Base-by-base conservation (phyloP, 164 flowering plant species). In the Aristolochia contorta region DNA sequence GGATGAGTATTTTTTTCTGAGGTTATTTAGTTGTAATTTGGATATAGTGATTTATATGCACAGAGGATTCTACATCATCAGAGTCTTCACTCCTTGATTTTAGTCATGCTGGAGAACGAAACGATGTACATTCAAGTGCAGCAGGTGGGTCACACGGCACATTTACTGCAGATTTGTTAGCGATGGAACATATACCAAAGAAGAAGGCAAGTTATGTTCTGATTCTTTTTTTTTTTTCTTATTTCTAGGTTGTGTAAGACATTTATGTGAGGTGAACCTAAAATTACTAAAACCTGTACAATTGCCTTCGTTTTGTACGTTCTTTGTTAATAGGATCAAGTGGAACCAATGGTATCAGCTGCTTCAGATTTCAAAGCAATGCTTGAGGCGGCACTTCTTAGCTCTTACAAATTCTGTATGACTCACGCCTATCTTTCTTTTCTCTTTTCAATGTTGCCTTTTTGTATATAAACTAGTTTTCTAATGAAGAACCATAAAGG, bases 371-470 rank as follows among this genome's bases (percentile, higher is more conserved):
- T 72, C 47, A 72, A 72, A 61, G 71, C 71, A 33, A 72, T 72
- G 75, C 75, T 72, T 64, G 75, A 72, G 66, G 75, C 75, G 10
- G 75, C 75, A 68, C 71, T 72, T 57, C 68, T 72, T 60, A 67
- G 66, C 32, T 68, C 75, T 37, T 68, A 72, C 25, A 72, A 68
- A 68, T 67, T 67, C 62, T 68, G 75, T 72, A 72, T 27, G 71
- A 55, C 61, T 24, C 20, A 43, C 2, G n/a, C 61, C 45, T 25
- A 24, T 19, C 8, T 50, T 59, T 61, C 41, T 56, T n/a, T 32
- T 32, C 33, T 32, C 33, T 3, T 32, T 32, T 32, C 33, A 32
- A 3, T 32, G 33, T 32, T 32, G 33, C 33, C 7, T 32, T 32
- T 3, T 32, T 3, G 7, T 32, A 3, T 32, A 32, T 32, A 32